Base-by-base conservation (phyloP, 139 green algal genomes). In the Closterium sp. region DNA sequence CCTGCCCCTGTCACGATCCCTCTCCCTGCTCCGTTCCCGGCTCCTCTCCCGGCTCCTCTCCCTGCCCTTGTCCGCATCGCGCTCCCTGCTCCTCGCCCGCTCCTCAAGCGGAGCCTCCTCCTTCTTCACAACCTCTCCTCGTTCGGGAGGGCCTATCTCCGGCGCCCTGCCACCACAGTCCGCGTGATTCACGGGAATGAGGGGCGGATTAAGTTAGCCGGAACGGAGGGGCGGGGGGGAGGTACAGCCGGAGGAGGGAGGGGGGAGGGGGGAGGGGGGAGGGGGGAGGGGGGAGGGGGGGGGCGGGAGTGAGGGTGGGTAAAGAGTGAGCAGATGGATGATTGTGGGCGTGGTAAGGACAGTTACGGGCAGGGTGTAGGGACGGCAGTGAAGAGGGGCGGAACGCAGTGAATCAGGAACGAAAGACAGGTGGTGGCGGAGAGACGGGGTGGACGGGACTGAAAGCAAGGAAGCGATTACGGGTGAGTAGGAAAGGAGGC, bases 11-110 rank as follows among this genome's bases (percentile, higher is more conserved):
- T 93, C 90, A 30, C 90, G 90, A n/a, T 93, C 90, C 31, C 30
- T 91, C 28, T 92, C 90, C 69, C 43, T 81, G 25, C 33, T 25
- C 87, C 88, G 16, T n/a, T 92, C 87, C n/a, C 88, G 64, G 21
- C 89, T 89, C 32, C 88, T 55, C 38, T 93, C 87, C 25, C 35
- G 28, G 12, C 93, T 33, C 91, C 25, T 87, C 32, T 93, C 87
- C 69, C 88, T 34, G 34, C 93, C 91, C 12, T 23, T 34, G 0
- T 87, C 88, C 19, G 9, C 25, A 34, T 90, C 91, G 16, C 30
- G 31, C 33, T 86, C 87, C n/a, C 8, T 87, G 36, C 31, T 30
- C 33, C 21, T 89, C 19, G 89, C 87, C 3, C 38, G 31, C 28
- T 92, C 23, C 83, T 83, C 34, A 34, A 30, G 76, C 43, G 83